A percentile compares a stretch with the other conserved stretches of the same genome.
Conservation (phyloP, 192 early-diverging fungal genomes). For the Geosiphon pyriformis region DNA sequence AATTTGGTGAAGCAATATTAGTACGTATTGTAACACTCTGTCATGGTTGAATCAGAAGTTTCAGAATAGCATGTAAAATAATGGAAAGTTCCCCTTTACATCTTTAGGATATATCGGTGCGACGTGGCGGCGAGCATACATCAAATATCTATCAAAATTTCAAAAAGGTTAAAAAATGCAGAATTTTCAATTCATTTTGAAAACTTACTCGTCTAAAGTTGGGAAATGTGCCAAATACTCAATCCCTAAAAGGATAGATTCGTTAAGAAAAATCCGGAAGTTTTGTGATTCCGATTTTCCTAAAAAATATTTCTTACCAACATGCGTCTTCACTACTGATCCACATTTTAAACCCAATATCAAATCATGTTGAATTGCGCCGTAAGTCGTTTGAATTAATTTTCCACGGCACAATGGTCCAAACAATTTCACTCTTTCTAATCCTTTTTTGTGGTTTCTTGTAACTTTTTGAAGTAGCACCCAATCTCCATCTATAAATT, state of each 20-base stretch:
- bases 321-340: conserved; percentile 25
- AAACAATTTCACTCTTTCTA: conserved; percentile 26
- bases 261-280: background rate
- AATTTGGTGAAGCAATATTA: too few relatives aligned
- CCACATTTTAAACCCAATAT: conserved; percentile 30
- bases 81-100: conserved; percentile 19
- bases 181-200: background rate
- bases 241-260: conserved; percentile 4
- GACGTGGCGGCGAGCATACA: conserved; percentile 27
- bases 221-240: conserved; percentile 38
- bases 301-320: conserved; percentile 20
- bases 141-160: background rate
- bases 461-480: conserved; percentile 9
- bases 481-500: conserved; percentile 14
- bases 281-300: background rate
- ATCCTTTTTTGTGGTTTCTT: conserved; percentile 7
- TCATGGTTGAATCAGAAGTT: background rate
- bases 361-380: conserved; percentile 24
- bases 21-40: too few relatives aligned
- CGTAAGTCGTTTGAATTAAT: conserved; percentile 21
- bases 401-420: conserved; percentile 31
- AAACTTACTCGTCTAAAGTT: conserved; percentile 39
- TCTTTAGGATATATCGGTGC: conserved; percentile 62
- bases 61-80: background rate
- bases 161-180: background rate